Base-by-base conservation (phyloP, 495 filamentous ascomycete species). In the Xylaria flabelliformis region DNA sequence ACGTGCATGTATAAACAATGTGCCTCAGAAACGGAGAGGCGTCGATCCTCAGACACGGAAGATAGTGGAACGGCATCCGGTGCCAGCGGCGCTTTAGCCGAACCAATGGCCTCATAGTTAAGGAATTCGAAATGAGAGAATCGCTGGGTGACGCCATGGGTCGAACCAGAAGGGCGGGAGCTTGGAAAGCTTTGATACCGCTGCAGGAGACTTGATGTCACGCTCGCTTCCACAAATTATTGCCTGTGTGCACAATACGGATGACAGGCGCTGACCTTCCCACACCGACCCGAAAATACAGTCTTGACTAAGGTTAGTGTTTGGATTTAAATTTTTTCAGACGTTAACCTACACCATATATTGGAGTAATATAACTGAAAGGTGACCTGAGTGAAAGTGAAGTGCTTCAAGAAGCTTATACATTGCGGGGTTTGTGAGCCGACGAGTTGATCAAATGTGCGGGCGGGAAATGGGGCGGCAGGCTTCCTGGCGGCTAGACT, bases 161-260 rank as follows among this genome's bases (percentile, higher is more conserved):
- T 70, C 67, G 44, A 70, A 63, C 67, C 67, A 70, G 67, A 63
- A 70, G 67, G 56, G 67, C 67, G 67, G 67, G 67, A 70, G n/a
- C 67, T 61, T 69, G 67, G 67, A 39, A 62, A 8, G 13, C 24
- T 64, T 71, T 67, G 56, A 70, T 58, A 55, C 65, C 50, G 53
- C 64, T 34, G 24, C 9, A 48, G 41, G 39, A 65, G 39, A 36
- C 42, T 55, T 32, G 64, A 1, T 39, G 65, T 32, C 48, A 55
- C 34, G 36, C 65, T 67, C 65, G 65, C 65, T 56, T 56, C 32
- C 65, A 44, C 61, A 24, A 24, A 64, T 41, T 42, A 44, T 64
- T 21, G 39, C 39, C 26, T 13, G 44, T 44, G 39, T 64, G 42
- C 53, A 6, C 34, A 39, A 44, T 64, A 44, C 61, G 39, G 21